Evolutionary conservation across 83 land plant species (phyloP), one percentile per base, ranked within the genome.

Genomic region (Diphasiastrum complanatum): DNA sequence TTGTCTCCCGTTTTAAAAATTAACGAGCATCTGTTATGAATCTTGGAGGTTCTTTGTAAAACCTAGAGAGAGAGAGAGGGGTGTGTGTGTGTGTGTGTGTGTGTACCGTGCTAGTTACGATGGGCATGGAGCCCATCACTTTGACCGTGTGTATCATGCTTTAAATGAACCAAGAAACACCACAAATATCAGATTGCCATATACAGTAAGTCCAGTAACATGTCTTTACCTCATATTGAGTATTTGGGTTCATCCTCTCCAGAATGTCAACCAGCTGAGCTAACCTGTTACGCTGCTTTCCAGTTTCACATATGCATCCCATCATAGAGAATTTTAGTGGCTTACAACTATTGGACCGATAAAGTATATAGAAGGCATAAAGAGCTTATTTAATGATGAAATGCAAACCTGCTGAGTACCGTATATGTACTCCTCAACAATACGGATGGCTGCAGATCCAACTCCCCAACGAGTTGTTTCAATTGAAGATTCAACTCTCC

Each of bases 351-450:
- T 5, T 48, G 6, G 20, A 48, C 20, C 6, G 51, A 26, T 28
- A 0, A 64, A 64, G 41, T 22, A 16, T 12, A 5, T 8, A 25
- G n/a, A 60, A 45, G 35, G 5, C 45, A 60, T 29, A 37, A 23
- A 19, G 12, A 60, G 14, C 1, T 33, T 35, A 16, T 60, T 8
- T 10, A 46, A 35, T 10, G 33, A 61, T 60, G 5, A 12, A 3
- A 10, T 16, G 43, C 31, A 52, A 53, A 85, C 96, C 92, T 90
- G 96, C 53, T 80, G 76, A 5, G 31, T 59, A 28, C 79, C 71
- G 70, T 90, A 90, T 11, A 90, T 90, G 58, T 86, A 90, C 45
- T 90, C 96, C 76, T 90, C 96, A 22, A 86, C 65, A 63, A 90
- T 90, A 33, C 92, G 73, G 23, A 90, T 84, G 47, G 92, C 92